phyloP scores from a whole-genome alignment of 345 rosid genomes.

The Camelina hispida region DNA sequence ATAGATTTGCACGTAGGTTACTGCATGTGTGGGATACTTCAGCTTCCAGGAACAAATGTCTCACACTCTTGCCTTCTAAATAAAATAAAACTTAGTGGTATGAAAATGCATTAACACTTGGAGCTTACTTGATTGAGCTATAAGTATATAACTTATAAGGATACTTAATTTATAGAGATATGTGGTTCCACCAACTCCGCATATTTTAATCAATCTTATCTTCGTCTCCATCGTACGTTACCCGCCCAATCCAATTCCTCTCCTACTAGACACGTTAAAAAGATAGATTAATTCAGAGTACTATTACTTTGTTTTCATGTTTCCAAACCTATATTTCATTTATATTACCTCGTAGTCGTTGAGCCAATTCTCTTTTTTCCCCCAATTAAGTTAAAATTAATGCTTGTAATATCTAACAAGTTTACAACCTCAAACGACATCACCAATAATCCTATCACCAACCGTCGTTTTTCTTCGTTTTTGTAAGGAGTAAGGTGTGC shows the following conservation, averaged over 20 bases:
- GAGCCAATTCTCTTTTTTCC: not conserved
- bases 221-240: conserved; percentile 44
- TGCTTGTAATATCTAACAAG: too few species aligned
- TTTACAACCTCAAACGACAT: too few species aligned
- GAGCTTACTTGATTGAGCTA: conserved; percentile 33
- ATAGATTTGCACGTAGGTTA: conserved; percentile 43
- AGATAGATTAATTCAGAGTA: not conserved
- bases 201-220: conserved; percentile 36
- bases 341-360: not conserved
- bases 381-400: not conserved
- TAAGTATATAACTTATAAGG: not conserved
- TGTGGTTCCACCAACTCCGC: conserved; percentile 42
- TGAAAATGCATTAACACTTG: conserved; percentile 30
- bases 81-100: conserved; percentile 22
- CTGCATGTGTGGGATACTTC: conserved; percentile 47
- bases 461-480: too few species aligned
- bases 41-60: conserved; percentile 45
- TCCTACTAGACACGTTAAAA: conserved; percentile 34
- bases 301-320: not conserved
- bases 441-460: too few species aligned
- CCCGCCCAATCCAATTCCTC: conserved; percentile 27
- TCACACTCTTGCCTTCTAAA: conserved; percentile 28
- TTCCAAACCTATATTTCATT: not conserved
- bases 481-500: too few species aligned
- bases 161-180: conserved; percentile 26